Evolutionary conservation across 352 stramenopile genomes (phyloP).

Genomic region (Pythium guiyangense): DNA sequence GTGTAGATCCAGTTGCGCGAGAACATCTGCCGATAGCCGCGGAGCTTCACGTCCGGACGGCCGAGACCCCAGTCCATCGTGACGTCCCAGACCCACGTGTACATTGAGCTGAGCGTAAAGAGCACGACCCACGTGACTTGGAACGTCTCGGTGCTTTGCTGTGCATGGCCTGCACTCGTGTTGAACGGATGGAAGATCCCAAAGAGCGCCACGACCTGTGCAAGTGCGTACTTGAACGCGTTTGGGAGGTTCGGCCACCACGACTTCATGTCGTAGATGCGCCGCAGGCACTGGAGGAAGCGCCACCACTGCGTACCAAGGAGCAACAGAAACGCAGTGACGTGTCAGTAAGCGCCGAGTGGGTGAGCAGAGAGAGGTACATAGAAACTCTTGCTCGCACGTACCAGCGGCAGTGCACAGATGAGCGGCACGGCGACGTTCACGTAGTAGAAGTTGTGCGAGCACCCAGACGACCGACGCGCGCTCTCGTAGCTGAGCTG

Average conservation of each 20-base stretch:
- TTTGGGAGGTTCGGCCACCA: constrained; percentile 96
- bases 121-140: constrained; percentile 71
- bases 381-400: neutral
- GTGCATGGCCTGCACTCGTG: constrained; percentile 17
- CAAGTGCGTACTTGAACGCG: constrained; percentile 93
- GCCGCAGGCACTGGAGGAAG: constrained; percentile 95
- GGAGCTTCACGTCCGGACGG: constrained; percentile 69
- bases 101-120: constrained; percentile 77
- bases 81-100: constrained; percentile 83
- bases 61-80: constrained; percentile 87
- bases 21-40: constrained; percentile 84
- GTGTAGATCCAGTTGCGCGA: constrained; percentile 69
- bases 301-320: constrained; percentile 75
- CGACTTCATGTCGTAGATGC: constrained; percentile 93
- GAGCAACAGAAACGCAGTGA: constrained; percentile 1
- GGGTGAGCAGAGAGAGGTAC: neutral
- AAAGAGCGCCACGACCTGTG: constrained; percentile 82
- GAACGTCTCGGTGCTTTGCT: constrained; percentile 22
- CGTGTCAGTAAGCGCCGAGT: neutral
- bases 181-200: constrained; percentile 85
- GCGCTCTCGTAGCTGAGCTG: neutral
- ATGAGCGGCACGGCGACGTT: constrained; percentile 94
- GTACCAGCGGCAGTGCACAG: constrained; percentile 88
- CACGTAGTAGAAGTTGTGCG: constrained; percentile 90
- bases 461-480: constrained; percentile 20